phyloP scores from a whole-genome alignment of 225 moss, liverwort and hornwort genomes.

The Bryum argenteum region DNA sequence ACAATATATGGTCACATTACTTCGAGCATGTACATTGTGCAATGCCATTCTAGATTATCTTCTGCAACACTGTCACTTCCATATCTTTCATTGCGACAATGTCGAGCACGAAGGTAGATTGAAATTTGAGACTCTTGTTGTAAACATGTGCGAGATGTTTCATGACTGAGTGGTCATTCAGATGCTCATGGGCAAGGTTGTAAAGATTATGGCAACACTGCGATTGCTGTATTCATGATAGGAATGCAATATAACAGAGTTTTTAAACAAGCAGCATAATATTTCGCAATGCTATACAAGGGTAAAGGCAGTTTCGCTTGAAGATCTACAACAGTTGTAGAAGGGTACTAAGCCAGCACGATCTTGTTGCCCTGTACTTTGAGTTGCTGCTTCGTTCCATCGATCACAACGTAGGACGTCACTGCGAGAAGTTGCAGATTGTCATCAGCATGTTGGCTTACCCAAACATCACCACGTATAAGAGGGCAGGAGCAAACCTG shows the following conservation, averaged over 20 bases:
- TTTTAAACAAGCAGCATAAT: not conserved
- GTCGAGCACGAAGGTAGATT: no score
- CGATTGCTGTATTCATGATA: conserved; percentile 12
- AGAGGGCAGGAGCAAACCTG: conserved; percentile 26
- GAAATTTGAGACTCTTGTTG: no score
- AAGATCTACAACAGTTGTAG: not conserved
- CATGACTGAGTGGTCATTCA: no score
- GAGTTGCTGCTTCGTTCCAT: conserved; percentile 39
- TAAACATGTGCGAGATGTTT: no score
- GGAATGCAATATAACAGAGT: not conserved
- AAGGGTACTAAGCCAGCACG: conserved; percentile 13
- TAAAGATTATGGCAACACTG: not conserved
- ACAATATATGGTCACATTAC: no score
- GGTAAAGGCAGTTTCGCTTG: not conserved
- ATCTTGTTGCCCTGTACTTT: conserved; percentile 38
- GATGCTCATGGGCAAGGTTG: no score
- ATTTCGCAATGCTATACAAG: conserved; percentile 27
- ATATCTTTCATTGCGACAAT: no score
- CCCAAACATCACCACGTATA: not conserved
- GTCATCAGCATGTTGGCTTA: not conserved
- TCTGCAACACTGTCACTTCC: no score
- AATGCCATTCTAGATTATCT: no score
- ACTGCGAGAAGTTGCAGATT: conserved; percentile 27
- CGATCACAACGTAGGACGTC: conserved; percentile 35
- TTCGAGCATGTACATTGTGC: no score